These are phyloP conservation scores for Auriscalpium vulgare DNA, from an alignment of 768 basidiomycete species.

Conservation along the genomic window DNA sequence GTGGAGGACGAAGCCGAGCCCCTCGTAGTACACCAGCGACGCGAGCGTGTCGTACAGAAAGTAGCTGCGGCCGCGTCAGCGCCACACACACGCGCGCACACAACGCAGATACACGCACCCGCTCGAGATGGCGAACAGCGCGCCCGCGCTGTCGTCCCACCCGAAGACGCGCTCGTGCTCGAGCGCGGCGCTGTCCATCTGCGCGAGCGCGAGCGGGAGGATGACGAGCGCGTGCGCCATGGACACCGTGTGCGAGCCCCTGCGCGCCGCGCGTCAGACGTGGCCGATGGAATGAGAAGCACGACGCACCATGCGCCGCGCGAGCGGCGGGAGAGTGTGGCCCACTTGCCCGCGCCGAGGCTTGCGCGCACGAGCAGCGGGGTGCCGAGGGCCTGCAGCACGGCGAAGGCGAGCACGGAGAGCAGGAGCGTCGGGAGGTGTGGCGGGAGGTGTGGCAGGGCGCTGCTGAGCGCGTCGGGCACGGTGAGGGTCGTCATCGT, in stretches of 20 bases:
- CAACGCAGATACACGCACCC: constrained; percentile 39
- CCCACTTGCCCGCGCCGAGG: constrained; percentile 44
- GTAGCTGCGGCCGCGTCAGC: constrained; percentile 33
- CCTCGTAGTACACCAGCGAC: constrained; percentile 56
- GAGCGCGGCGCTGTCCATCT: constrained; percentile 40
- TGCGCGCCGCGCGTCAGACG: constrained; percentile 20
- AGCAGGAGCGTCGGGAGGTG: constrained; percentile 47
- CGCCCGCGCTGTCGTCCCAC: constrained; percentile 52
- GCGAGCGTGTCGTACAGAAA: constrained; percentile 84
- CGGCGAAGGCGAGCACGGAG: constrained; percentile 49
- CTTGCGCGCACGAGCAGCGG: constrained; percentile 31
- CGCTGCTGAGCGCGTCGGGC: constrained; percentile 27
- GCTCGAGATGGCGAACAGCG: constrained; percentile 57
- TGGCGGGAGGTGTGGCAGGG: constrained; percentile 43
- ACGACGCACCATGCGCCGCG: constrained; percentile 3
- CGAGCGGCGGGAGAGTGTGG: constrained; percentile 7
- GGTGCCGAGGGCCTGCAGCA: constrained; percentile 49
- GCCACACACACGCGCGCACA: not conserved
- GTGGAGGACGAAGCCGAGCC: constrained; percentile 71
- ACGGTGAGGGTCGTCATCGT: constrained; percentile 9
- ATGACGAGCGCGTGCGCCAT: constrained; percentile 64
- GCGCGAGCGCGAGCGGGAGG: constrained; percentile 52
- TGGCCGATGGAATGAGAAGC: not conserved
- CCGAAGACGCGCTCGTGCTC: constrained; percentile 66
- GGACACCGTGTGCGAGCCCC: constrained; percentile 67